Evolutionary conservation across 176 grass and related monocot species (phyloP).

Genomic region (Musa schizocarpa): DNA sequence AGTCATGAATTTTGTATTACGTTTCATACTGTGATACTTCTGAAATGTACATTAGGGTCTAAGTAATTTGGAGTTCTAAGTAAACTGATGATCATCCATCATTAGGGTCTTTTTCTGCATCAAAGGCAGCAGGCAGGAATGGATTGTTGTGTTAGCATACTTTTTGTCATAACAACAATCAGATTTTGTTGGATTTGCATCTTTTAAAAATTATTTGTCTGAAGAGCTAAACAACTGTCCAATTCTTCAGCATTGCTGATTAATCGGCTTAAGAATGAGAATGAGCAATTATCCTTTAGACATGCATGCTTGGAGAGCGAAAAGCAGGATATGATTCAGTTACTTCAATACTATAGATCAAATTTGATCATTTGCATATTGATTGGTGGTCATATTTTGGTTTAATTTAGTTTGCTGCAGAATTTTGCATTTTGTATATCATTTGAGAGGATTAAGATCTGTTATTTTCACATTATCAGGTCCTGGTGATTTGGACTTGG

Average conservation of each 20-base stretch:
- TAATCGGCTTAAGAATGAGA: no score
- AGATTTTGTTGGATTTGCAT: no score
- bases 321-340: neutral
- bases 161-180: no score
- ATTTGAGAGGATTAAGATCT: neutral
- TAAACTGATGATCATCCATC: no score
- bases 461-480: conserved; percentile 5
- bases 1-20: no score
- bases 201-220: neutral
- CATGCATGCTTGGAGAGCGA: no score
- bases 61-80: neutral
- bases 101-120: no score
- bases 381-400: neutral
- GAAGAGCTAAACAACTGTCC: no score
- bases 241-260: no score
- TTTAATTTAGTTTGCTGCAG: neutral
- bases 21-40: neutral
- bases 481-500: conserved; percentile 63
- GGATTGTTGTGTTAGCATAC: no score
- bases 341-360: neutral
- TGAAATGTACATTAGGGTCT: neutral
- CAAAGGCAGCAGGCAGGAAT: no score
- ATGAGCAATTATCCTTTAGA: no score
- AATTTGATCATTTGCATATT: neutral
- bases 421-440: neutral